These are phyloP conservation scores for Sphaerulina populicola DNA, from an alignment of 2,329 filamentous ascomycete genomes.

Conservation along the genomic window DNA sequence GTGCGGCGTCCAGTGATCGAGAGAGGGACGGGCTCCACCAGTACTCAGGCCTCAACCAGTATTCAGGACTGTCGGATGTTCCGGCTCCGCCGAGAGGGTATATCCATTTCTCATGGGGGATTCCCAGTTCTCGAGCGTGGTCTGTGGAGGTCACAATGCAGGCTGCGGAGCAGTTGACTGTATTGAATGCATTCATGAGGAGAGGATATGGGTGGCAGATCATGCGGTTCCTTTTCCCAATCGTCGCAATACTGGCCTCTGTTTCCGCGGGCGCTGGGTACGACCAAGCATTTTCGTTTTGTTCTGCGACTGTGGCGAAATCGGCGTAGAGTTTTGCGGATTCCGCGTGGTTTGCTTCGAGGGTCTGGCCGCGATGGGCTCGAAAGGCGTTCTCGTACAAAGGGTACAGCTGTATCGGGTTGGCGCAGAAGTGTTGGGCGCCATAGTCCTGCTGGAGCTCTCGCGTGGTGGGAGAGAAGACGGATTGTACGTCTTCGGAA, in stretches of 20 bases:
- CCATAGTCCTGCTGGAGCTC: constrained; percentile 46
- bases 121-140: constrained; percentile 47
- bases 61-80: constrained; percentile 50
- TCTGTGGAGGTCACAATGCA: constrained; percentile 52
- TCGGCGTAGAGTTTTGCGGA: constrained; percentile 53
- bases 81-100: constrained; percentile 58
- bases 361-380: constrained; percentile 48
- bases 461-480: constrained; percentile 46
- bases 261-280: constrained; percentile 42
- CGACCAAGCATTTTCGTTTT: constrained; percentile 51
- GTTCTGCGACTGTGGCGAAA: constrained; percentile 51
- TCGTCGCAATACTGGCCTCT: constrained; percentile 46
- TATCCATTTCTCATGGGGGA: constrained; percentile 52
- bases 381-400: constrained; percentile 58
- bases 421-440: constrained; percentile 50
- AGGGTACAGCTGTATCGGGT: constrained; percentile 60
- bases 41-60: constrained; percentile 56
- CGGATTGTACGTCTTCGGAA: constrained; percentile 39
- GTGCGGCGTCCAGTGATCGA: constrained; percentile 47
- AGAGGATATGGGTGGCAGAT: constrained; percentile 62
- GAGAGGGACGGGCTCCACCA: constrained; percentile 52
- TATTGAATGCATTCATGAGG: constrained; percentile 65
- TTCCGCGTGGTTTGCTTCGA: constrained; percentile 50
- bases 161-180: constrained; percentile 55
- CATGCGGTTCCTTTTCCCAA: constrained; percentile 54